A percentile compares a stretch with the other conserved stretches of the same genome.
These are phyloP conservation scores for Arthrobotrys entomopaga DNA, from an alignment of 2,329 filamentous ascomycete genomes.

Conservation along the genomic window DNA sequence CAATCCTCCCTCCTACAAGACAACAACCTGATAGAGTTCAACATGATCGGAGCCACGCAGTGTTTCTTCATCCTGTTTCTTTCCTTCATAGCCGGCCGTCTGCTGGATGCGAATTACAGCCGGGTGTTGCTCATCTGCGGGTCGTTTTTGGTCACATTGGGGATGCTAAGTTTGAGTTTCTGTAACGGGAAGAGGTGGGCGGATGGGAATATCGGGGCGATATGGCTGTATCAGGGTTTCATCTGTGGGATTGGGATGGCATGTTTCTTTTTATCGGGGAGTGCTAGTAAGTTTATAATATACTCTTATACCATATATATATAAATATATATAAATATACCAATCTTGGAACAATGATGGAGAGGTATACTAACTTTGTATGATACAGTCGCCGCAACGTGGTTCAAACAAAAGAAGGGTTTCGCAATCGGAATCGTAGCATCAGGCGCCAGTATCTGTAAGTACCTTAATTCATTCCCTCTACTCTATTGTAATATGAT, in stretches of 20 bases:
- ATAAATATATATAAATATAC: too few relatives aligned
- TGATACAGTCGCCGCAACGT: constrained; percentile 42
- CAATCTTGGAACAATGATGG: too few relatives aligned
- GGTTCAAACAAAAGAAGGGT: constrained; percentile 53
- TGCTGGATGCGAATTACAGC: constrained; percentile 51
- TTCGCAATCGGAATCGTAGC: constrained; percentile 52
- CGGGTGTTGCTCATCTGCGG: constrained; percentile 35
- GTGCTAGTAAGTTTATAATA: too few relatives aligned
- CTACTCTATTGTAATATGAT: not conserved
- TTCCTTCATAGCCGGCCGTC: constrained; percentile 44
- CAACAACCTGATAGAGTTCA: constrained; percentile 33
- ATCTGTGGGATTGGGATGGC: constrained; percentile 46
- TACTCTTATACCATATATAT: too few relatives aligned
- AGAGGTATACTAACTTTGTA: constrained; percentile 7
- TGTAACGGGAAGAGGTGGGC: constrained; percentile 20
- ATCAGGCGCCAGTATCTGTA: constrained; percentile 49
- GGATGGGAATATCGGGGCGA: constrained; percentile 29
- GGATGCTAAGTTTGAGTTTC: constrained; percentile 40
- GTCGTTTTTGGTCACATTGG: constrained; percentile 30
- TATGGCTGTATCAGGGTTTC: constrained; percentile 38
- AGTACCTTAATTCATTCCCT: too few relatives aligned
- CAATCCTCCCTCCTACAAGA: constrained; percentile 32
- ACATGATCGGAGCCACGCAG: constrained; percentile 36
- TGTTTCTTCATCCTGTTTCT: constrained; percentile 53
- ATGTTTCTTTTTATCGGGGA: constrained; percentile 50